Evolutionary conservation across 306 rosid species (phyloP).

Genomic region (Fagus crenata): DNA sequence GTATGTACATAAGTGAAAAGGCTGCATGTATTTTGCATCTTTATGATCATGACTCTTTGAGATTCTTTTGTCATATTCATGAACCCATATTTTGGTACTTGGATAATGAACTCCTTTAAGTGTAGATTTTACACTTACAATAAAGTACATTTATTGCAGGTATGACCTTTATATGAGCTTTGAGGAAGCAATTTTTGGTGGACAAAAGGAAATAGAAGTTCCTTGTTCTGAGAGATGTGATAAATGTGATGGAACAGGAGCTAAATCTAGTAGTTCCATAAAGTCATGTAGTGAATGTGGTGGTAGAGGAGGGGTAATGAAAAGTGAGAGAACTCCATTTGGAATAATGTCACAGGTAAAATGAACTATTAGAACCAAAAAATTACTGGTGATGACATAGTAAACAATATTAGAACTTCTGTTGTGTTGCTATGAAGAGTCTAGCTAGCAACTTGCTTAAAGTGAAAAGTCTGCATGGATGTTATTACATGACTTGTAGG

Average conservation of each 20-base stretch:
- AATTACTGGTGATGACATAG: not conserved
- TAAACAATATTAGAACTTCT: no score
- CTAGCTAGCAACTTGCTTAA: no score
- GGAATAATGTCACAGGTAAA: conserved; percentile 88
- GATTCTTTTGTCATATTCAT: not conserved
- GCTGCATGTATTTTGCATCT: not conserved
- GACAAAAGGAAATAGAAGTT: conserved; percentile 61
- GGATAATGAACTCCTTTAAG: not conserved
- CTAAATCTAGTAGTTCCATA: conserved; percentile 64
- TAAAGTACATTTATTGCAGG: conserved; percentile 33
- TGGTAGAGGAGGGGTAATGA: conserved; percentile 82
- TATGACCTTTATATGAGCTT: conserved; percentile 77
- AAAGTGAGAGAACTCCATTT: conserved; percentile 82
- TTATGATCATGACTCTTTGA: not conserved
- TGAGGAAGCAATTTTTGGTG: conserved; percentile 92
- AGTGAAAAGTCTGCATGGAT: not conserved
- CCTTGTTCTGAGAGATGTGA: conserved; percentile 67
- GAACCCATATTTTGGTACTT: not conserved
- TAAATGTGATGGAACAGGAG: conserved; percentile 80
- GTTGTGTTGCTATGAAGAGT: no score
- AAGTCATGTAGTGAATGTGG: conserved; percentile 70
- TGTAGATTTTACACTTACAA: not conserved
- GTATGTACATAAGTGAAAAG: not conserved
- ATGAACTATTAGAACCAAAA: not conserved
- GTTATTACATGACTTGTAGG: conserved; percentile 45